Evolutionary conservation across 2,329 filamentous ascomycete genomes (phyloP).

Genomic region (Nemania sp.): DNA sequence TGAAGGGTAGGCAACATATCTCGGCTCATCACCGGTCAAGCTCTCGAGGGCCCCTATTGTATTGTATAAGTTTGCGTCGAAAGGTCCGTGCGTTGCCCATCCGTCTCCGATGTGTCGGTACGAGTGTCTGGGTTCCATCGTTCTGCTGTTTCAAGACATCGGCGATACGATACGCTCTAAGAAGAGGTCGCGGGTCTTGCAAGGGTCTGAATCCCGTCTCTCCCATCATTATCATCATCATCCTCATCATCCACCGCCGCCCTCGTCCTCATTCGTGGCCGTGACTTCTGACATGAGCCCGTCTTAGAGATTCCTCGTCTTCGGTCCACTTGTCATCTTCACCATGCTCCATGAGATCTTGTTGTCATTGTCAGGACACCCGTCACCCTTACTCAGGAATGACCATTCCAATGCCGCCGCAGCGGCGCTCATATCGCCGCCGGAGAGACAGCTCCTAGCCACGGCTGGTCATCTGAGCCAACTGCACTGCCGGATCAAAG

Average conservation of each 20-base stretch:
- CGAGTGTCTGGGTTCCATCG: slow-evolving; percentile 56
- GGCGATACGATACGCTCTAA: slow-evolving; percentile 45
- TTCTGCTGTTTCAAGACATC: slow-evolving; percentile 53
- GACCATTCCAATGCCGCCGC: slow-evolving; percentile 51
- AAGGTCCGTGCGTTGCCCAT: too few species aligned
- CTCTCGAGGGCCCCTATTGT: background rate
- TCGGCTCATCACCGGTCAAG: background rate
- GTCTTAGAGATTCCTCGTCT: slow-evolving; percentile 25
- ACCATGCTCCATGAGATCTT: slow-evolving; percentile 97
- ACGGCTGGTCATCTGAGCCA: slow-evolving; percentile 78
- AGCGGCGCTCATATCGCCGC: slow-evolving; percentile 65
- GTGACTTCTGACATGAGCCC: slow-evolving; percentile 19
- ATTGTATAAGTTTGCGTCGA: background rate
- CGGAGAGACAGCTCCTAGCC: slow-evolving; percentile 80
- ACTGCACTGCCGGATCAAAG: slow-evolving; percentile 73
- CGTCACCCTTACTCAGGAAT: slow-evolving; percentile 79
- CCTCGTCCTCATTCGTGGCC: too few species aligned
- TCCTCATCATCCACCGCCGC: background rate
- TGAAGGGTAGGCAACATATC: too few species aligned
- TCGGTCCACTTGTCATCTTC: background rate
- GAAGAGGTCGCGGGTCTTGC: slow-evolving; percentile 38
- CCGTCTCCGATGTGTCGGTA: slow-evolving; percentile 55
- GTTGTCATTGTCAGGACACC: slow-evolving; percentile 91
- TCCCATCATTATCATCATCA: background rate
- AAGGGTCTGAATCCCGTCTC: slow-evolving; percentile 28